These are phyloP conservation scores for Gomphus bonarii DNA, from an alignment of 1,284 basidiomycete species.

Conservation along the genomic window DNA sequence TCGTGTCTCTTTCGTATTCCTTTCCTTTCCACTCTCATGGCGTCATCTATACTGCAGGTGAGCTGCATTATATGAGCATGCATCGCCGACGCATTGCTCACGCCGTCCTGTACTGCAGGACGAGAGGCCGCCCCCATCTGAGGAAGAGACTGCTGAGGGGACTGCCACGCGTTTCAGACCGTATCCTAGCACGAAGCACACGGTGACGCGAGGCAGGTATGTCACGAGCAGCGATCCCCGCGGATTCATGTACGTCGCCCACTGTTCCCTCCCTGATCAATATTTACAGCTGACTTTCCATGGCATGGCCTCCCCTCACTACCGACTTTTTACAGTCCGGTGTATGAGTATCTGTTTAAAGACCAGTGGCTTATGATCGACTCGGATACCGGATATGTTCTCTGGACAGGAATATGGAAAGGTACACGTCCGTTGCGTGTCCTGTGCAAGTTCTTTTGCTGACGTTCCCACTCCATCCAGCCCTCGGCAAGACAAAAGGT, in stretches of 20 bases:
- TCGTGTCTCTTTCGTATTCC: not conserved
- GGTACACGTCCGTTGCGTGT: conserved; percentile 33
- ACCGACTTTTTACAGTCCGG: too few species aligned
- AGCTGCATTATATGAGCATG: conserved; percentile 13
- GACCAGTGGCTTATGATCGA: conserved; percentile 91
- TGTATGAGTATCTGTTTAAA: conserved; percentile 79
- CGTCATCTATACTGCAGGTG: conserved; percentile 24
- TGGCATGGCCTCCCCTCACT: too few species aligned
- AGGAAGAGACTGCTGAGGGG: conserved; percentile 25
- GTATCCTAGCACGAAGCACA: conserved; percentile 66
- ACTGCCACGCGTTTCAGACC: conserved; percentile 55
- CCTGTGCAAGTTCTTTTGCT: not conserved
- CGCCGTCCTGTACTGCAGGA: conserved; percentile 30
- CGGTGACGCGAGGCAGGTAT: conserved; percentile 75
- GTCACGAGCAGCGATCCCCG: conserved; percentile 79
- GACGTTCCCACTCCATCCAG: conserved; percentile 26
- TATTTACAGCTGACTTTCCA: not conserved
- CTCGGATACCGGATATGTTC: conserved; percentile 78
- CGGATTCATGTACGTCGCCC: conserved; percentile 61
- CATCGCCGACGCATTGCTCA: not conserved
- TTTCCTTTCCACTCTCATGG: conserved; percentile 13
- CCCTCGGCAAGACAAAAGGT: conserved; percentile 81
- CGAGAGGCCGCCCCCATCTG: conserved; percentile 36
- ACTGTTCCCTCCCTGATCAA: not conserved
- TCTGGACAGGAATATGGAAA: conserved; percentile 87